These are phyloP conservation scores for Phlebiopsis flavidoalba DNA, from an alignment of 768 basidiomycete genomes.

Conservation along the genomic window DNA sequence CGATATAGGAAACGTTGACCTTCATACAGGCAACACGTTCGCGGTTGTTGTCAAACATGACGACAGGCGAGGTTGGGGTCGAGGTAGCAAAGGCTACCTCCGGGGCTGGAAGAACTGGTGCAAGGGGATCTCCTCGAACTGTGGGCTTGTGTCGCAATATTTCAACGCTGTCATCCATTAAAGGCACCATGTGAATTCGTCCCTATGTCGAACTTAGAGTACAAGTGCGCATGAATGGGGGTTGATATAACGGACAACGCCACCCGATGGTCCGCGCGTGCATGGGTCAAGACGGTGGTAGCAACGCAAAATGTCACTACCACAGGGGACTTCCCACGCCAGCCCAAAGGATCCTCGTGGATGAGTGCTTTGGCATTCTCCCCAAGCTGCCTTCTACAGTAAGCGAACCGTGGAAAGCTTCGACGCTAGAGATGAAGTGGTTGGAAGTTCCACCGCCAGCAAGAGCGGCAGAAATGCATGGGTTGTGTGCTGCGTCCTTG, in stretches of 20 bases:
- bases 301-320: conserved; percentile 24
- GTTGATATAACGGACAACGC: not conserved
- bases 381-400: conserved; percentile 9
- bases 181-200: not conserved
- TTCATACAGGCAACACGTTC: not conserved
- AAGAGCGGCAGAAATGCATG: conserved; percentile 18
- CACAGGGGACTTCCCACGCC: conserved; percentile 13
- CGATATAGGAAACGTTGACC: not conserved
- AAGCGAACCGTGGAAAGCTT: conserved; percentile 17
- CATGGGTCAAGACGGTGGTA: conserved; percentile 16
- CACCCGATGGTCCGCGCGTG: not conserved
- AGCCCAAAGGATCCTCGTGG: conserved; percentile 13
- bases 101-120: not conserved
- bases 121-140: not conserved
- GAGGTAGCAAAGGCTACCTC: not conserved
- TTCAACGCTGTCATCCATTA: not conserved
- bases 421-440: conserved; percentile 23
- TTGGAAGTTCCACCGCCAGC: conserved; percentile 14
- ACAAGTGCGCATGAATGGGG: not conserved
- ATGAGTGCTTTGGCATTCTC: conserved; percentile 10
- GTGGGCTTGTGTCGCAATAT: not conserved
- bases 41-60: not conserved
- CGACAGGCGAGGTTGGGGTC: not conserved
- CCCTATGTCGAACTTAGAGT: not conserved
- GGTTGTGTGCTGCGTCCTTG: conserved; percentile 18